Evolutionary conservation across 306 rosid species (phyloP).

Genomic region (Quercus glauca): DNA sequence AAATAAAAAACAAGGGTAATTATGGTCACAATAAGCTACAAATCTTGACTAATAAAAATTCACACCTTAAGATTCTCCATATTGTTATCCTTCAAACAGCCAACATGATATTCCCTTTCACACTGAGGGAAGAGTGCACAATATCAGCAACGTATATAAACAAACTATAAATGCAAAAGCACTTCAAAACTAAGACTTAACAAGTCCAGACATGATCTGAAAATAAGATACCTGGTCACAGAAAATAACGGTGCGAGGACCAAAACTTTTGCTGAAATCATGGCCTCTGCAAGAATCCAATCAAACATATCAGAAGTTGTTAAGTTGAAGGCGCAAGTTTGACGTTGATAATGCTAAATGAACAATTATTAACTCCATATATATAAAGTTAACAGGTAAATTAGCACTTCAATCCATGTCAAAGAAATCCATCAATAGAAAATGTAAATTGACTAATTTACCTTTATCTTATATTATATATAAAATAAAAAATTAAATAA

Average conservation of each 20-base stretch:
- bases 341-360: neutral
- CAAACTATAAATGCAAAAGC: neutral
- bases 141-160: neutral
- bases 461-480: too few species aligned
- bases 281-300: constrained; percentile 45
- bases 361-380: neutral
- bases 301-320: constrained; percentile 3
- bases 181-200: constrained; percentile 7
- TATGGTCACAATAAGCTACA: neutral
- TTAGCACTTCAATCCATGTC: too few species aligned
- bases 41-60: neutral
- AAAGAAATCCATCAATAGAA: too few species aligned
- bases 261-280: constrained; percentile 57
- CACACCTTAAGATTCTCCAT: constrained; percentile 58
- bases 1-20: neutral
- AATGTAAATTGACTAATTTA: too few species aligned
- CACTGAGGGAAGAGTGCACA: constrained; percentile 44
- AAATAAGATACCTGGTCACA: constrained; percentile 74
- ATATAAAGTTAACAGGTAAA: neutral
- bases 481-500: too few species aligned
- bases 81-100: constrained; percentile 68
- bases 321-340: neutral
- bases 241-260: constrained; percentile 65
- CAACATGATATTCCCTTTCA: constrained; percentile 77
- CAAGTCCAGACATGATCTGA: neutral